These are phyloP conservation scores for Teunomyces cretensis DNA, from an alignment of 805 yeast species.

Conservation along the genomic window DNA sequence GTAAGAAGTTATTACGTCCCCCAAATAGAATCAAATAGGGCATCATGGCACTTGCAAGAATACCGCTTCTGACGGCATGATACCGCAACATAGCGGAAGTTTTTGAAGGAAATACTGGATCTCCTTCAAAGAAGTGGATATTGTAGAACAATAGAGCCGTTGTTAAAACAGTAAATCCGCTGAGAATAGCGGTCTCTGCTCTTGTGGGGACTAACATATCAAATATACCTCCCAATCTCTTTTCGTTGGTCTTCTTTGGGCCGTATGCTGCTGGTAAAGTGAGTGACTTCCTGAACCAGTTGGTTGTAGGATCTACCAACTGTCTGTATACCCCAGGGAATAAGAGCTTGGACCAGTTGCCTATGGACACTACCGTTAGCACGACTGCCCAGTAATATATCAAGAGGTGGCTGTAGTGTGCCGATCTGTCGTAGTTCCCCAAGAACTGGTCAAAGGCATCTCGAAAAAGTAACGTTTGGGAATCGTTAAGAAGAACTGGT, in stretches of 20 bases:
- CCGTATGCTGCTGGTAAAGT: constrained; percentile 41
- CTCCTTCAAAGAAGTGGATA: constrained; percentile 19
- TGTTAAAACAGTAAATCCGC: constrained; percentile 6
- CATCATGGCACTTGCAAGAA: constrained; percentile 26
- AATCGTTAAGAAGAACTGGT: constrained; percentile 28
- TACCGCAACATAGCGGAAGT: constrained; percentile 22
- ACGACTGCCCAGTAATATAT: constrained; percentile 33
- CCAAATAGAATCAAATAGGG: constrained; percentile 36
- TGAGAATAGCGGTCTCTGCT: constrained; percentile 10
- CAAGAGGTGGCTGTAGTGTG: constrained; percentile 28
- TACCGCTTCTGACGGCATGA: constrained; percentile 16
- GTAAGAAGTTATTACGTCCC: constrained; percentile 38
- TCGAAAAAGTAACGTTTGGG: constrained; percentile 16
- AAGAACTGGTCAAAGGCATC: constrained; percentile 36
- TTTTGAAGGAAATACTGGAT: constrained; percentile 24
- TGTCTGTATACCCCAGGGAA: constrained; percentile 19
- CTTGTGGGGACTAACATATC: constrained; percentile 27
- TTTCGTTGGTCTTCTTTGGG: constrained; percentile 26
- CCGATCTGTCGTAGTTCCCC: constrained; percentile 44
- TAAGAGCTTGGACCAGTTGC: constrained; percentile 34
- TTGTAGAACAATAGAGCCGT: constrained; percentile 10
- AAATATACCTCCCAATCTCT: constrained; percentile 17
- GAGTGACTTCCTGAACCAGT: constrained; percentile 31
- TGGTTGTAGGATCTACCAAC: constrained; percentile 29
- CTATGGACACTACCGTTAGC: constrained; percentile 21